Base-by-base conservation (phyloP, 495 filamentous ascomycete genomes). In the Tuber melanosporum region DNA sequence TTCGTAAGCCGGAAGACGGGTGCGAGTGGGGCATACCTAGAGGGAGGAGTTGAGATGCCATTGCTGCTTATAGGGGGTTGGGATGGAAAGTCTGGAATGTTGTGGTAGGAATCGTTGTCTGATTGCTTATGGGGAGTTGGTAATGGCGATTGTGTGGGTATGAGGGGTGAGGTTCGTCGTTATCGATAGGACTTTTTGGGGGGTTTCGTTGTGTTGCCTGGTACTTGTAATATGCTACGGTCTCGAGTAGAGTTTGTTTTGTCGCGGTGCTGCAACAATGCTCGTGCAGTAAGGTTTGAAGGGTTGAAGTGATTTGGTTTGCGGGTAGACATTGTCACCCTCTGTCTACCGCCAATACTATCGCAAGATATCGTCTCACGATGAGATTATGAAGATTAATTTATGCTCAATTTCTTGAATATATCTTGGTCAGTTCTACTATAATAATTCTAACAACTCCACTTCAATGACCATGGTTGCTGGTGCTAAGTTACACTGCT, bases 1-100 rank as follows among this genome's bases (percentile, higher is more conserved):
- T 82, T 41, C 81, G 76, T 74, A 42, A 74, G 71, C 5, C 36
- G 47, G 20, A 10, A 39, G 8, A 49, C 5, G 57, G 70, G 52
- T 66, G 70, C 41, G 20, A 62, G 22, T 66, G 72, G 72, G 19
- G 77, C 81, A 72, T 85, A 93, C 92, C 92, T 73, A 94, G 87
- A 72, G 92, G 92, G 62, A 94, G 90, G 57, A 94, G 89, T 86
- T 94, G 92, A 46, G 92, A 93, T 36, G 92, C 90, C 92, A 94
- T 94, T n/a, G 69, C 66, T 81, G 69, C 70, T 72, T 66, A 26
- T 66, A 66, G 57, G 45, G 17, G 26, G 57, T 19, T 66, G 57
- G 26, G 57, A 36, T 8, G 52, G 26, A 12, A n/a, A 3, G 52
- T 14, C 52, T 14, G 22, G n/a, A 57, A 10, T n/a, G 49, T n/a